These are phyloP conservation scores for Tricholomella constricta DNA, from an alignment of 768 basidiomycete species.

Conservation along the genomic window DNA sequence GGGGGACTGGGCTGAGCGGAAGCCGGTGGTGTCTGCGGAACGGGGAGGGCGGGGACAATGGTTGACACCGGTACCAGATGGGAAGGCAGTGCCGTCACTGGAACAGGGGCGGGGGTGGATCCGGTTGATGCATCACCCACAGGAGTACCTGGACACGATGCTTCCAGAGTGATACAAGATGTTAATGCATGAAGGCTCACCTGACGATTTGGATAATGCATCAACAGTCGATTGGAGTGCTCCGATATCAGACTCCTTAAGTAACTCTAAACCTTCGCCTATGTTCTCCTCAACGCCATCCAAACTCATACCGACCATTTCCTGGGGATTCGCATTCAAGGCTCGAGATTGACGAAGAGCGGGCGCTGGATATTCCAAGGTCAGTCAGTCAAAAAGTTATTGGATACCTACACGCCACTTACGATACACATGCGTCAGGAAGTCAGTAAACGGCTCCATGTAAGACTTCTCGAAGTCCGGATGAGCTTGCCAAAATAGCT, in stretches of 20 bases:
- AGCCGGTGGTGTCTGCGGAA: too few species aligned
- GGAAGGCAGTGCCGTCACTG: neutral
- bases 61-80: neutral
- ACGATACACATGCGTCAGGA: conserved; percentile 3
- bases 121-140: neutral
- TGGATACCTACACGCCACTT: neutral
- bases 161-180: neutral
- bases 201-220: neutral
- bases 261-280: neutral
- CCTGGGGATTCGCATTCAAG: neutral
- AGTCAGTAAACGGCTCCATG: conserved; percentile 8
- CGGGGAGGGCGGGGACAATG: too few species aligned
- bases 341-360: neutral
- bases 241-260: neutral
- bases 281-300: neutral
- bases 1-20: too few species aligned
- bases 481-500: conserved; percentile 1
- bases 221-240: neutral
- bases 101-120: neutral
- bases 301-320: neutral
- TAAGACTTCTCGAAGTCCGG: conserved; percentile 4
- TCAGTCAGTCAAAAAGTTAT: neutral
- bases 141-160: neutral
- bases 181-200: neutral
- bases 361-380: neutral